Conservation (phyloP, 257 asterid genomes). For the Lithospermum erythrorhizon region DNA sequence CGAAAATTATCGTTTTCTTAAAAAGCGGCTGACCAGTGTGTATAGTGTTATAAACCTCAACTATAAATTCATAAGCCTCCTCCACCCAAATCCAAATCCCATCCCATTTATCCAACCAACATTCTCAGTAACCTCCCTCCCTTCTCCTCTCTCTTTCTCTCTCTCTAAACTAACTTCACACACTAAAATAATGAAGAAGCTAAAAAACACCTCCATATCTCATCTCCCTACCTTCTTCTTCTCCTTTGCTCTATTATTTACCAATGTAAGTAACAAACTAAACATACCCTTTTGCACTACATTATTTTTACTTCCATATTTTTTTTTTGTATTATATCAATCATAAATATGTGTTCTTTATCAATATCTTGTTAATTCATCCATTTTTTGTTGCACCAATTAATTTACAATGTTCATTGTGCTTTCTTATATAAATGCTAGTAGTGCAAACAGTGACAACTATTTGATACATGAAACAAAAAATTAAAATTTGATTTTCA, state of each 20-base stretch:
- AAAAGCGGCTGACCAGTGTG: too few relatives aligned
- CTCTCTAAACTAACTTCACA: constrained; percentile 20
- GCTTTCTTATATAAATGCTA: too few relatives aligned
- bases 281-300: neutral
- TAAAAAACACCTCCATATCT: constrained; percentile 13
- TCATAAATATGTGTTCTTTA: neutral
- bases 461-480: too few relatives aligned
- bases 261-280: constrained; percentile 19
- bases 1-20: too few relatives aligned
- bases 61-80: constrained; percentile 15
- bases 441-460: neutral
- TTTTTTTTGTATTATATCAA: neutral
- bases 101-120: constrained; percentile 19
- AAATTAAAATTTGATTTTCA: too few relatives aligned
- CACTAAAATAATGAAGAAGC: constrained; percentile 18
- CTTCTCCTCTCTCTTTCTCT: constrained; percentile 16
- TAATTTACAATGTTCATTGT: neutral
- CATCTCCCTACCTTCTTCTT: constrained; percentile 12
- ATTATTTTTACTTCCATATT: neutral
- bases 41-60: too few relatives aligned
- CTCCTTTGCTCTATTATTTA: constrained; percentile 12
- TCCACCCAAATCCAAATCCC: constrained; percentile 22
- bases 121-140: constrained; percentile 6
- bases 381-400: neutral
- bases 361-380: neutral